Percentiles rank a stretch among this genome's conserved stretches.
phyloP scores from a whole-genome alignment of 306 rosid genomes.

The Ammopiptanthus mongolicus region DNA sequence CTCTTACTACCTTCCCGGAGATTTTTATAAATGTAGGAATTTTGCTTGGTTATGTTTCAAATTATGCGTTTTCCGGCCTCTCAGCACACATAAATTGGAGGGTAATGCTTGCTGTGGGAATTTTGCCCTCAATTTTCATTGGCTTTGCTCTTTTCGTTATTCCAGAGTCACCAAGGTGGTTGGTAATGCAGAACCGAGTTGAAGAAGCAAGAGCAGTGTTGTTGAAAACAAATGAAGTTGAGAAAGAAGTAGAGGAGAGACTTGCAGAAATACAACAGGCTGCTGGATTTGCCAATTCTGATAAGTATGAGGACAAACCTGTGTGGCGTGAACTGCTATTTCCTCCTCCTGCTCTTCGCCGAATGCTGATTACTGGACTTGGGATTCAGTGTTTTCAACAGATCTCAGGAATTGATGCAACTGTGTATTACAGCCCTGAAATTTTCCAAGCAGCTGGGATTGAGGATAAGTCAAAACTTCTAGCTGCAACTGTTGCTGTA shows the following conservation, averaged over 20 bases:
- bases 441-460: constrained; percentile 74
- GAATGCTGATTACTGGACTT: constrained; percentile 80
- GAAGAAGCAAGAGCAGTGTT: constrained; percentile 83
- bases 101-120: constrained; percentile 88
- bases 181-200: constrained; percentile 68
- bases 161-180: constrained; percentile 95
- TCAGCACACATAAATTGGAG: constrained; percentile 79
- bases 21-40: constrained; percentile 83
- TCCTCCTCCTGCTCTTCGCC: constrained; percentile 69
- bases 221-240: constrained; percentile 65
- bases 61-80: constrained; percentile 73
- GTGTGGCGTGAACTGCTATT: constrained; percentile 64
- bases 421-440: constrained; percentile 90
- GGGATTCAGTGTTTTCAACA: constrained; percentile 97
- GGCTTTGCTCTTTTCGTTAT: constrained; percentile 84
- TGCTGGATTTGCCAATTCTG: constrained; percentile 53
- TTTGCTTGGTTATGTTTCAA: constrained; percentile 84
- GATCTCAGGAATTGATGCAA: constrained; percentile 93
- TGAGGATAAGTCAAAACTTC: constrained; percentile 50
- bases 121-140: constrained; percentile 74
- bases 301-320: constrained; percentile 48
- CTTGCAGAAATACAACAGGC: constrained; percentile 76
- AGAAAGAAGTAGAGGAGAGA: constrained; percentile 82
- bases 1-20: constrained; percentile 85
- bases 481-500: constrained; percentile 87